Evolutionary conservation across 495 filamentous ascomycete genomes (phyloP), one percentile per base, ranked within the genome.

Genomic region (Neurospora discreta): DNA sequence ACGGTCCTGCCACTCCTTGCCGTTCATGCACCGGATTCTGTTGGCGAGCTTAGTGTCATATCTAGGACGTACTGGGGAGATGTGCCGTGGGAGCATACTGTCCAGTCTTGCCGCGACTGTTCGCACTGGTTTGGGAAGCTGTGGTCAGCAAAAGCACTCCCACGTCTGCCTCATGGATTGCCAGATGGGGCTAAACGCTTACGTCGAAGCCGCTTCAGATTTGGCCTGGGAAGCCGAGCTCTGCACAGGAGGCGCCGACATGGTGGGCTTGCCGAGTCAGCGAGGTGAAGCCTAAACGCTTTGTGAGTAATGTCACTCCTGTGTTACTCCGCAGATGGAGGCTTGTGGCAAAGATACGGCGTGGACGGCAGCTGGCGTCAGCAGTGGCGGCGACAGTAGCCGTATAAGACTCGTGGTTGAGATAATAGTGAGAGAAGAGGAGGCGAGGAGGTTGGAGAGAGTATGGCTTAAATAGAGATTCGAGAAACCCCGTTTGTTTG

Each of bases 11-110:
- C 80, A 77, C 73, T 84, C 79, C 39, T 81, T 78, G 74, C 87
- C 88, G 0, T 75, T 77, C 15, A 73, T 71, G 78, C 89, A 90
- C 52, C 78, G 82, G 72, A 89, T 78, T 69, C 84, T 88, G 72
- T 43, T 58, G 30, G 26, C 23, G 3, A 68, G 42, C 5, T 75
- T 40, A 74, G 72, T 33, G 46, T 68, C 16, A 3, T 58, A 26
- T 43, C 5, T 33, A 26, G 11, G 58, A 16, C 15, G 26, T 65
- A 39, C 52, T 60, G 20, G 44, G 26, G 6, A 33, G 33, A 30
- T 13, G 18, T 39, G 18, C 4, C 10, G 6, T 44, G 36, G 30
- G 46, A 41, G 36, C 39, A 38, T 40, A n/a, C 43, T 38, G 33
- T 39, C 70, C 38, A 41, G 58, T 7, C 16, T 30, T 18, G 10